Evolutionary conservation across 2,329 filamentous ascomycete genomes (phyloP).

Genomic region (Trichoderma sp.): DNA sequence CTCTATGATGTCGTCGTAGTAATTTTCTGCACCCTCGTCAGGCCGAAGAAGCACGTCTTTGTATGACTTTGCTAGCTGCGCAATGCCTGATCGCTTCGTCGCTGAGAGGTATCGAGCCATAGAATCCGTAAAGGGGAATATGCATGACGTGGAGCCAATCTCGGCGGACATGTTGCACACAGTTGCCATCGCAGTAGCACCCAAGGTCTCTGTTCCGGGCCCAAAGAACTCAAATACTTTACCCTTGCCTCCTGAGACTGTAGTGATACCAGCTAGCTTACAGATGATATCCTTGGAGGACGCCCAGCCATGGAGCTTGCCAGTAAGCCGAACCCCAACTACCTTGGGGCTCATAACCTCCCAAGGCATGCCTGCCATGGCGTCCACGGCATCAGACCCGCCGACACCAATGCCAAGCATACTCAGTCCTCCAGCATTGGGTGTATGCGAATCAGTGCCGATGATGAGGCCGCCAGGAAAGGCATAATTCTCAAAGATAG

Average conservation of each 20-base stretch:
- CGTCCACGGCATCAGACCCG: slow-evolving; percentile 97
- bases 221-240: slow-evolving; percentile 78
- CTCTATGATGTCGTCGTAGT: slow-evolving; percentile 91
- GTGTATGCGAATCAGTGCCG: slow-evolving; percentile 96
- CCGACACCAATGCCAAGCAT: slow-evolving; percentile 95
- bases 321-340: slow-evolving; percentile 94
- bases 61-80: slow-evolving; percentile 4
- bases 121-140: slow-evolving; percentile 97
- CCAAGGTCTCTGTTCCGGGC: slow-evolving; percentile 72
- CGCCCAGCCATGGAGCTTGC: slow-evolving; percentile 86
- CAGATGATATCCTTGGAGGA: slow-evolving; percentile 81
- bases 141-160: slow-evolving; percentile 82
- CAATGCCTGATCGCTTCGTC: slow-evolving; percentile 67
- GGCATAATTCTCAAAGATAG: slow-evolving; percentile 96
- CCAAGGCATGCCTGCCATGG: slow-evolving; percentile 96
- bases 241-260: slow-evolving; percentile 96
- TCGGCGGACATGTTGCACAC: slow-evolving; percentile 73
- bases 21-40: slow-evolving; percentile 76
- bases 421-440: slow-evolving; percentile 93
- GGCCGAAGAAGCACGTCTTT: slow-evolving; percentile 75
- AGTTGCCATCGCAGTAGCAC: slow-evolving; percentile 84
- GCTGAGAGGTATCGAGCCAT: slow-evolving; percentile 95
- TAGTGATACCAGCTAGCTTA: slow-evolving; percentile 94
- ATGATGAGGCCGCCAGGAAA: slow-evolving; percentile 98
- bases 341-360: slow-evolving; percentile 97